Evolutionary conservation across 2,329 filamentous ascomycete genomes (phyloP), one percentile per base, ranked within the genome.

Genomic region (Pseudonectria foliicola): DNA sequence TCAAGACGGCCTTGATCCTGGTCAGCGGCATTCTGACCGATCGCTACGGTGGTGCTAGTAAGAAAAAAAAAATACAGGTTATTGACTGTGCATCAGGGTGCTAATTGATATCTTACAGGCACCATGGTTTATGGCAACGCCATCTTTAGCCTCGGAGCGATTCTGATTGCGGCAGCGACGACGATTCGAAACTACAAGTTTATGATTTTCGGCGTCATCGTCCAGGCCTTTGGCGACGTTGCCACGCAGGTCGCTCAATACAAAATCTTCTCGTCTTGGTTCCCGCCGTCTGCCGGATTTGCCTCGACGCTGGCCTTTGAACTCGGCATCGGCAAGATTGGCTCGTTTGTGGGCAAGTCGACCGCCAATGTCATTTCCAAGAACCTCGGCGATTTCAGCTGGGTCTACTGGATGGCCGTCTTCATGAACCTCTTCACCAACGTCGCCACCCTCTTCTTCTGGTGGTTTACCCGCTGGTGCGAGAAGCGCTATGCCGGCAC

Each of bases 401-500:
- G 75, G 73, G 72, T 73, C 0, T 80, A 71, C 47, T 80, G 76
- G 76, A 69, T 69, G 8, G 66, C 70, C 0, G 74, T 80, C 0
- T 73, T 76, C 45, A 79, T 80, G 71, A 78, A 80, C 38, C 38
- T 80, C 3, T 80, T 80, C 42, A 79, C 75, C 7, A 80, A 80
- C 35, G 48, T 67, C 0, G 63, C 67, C 2, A 77, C 74, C 0
- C 34, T 65, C 0, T 54, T 61, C 8, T 80, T 79, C 51, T 77
- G 66, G 57, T 64, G 66, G 44, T 79, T 80, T 48, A 75, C 66
- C 1, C 61, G 61, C 8, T 71, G 68, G 52, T 68, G 66, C 26
- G 63, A 70, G 23, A 61, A 60, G 15, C 62, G 60, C 15, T 80
- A 69, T 33, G 47, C 54, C 1, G 66, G 65, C 3, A 64, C 63